phyloP scores from a whole-genome alignment of 768 basidiomycete species.

The Dioszegia crocea region DNA sequence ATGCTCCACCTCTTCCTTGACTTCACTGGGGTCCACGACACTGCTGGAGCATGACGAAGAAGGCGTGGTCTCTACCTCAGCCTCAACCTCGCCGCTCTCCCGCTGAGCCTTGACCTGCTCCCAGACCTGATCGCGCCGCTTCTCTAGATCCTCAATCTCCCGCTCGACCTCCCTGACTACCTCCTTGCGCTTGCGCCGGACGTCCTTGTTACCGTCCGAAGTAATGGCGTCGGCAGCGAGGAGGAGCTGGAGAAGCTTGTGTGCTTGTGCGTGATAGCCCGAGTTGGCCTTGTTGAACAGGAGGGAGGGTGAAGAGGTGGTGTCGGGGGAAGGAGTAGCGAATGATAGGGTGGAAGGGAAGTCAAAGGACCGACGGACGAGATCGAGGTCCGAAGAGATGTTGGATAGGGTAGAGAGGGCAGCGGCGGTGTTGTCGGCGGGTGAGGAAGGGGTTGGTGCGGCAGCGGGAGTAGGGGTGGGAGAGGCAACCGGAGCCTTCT shows the following conservation, averaged over 20 bases:
- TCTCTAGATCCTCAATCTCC: slow-evolving; percentile 55
- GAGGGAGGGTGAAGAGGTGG: slow-evolving; percentile 47
- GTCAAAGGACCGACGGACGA: slow-evolving; percentile 23
- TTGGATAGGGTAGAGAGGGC: slow-evolving; percentile 21
- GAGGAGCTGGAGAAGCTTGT: slow-evolving; percentile 63
- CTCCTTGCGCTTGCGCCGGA: slow-evolving; percentile 57
- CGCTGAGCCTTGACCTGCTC: slow-evolving; percentile 21
- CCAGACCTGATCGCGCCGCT: slow-evolving; percentile 33
- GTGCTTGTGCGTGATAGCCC: slow-evolving; percentile 61
- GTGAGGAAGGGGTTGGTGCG: not conserved
- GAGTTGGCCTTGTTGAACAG: slow-evolving; percentile 63
- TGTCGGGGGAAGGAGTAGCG: slow-evolving; percentile 14
- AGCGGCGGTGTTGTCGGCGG: slow-evolving; percentile 7
- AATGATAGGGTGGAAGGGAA: slow-evolving; percentile 36
- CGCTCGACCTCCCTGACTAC: slow-evolving; percentile 61
- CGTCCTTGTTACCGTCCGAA: slow-evolving; percentile 58
- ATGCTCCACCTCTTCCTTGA: slow-evolving; percentile 16
- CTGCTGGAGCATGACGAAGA: slow-evolving; percentile 12
- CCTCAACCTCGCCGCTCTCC: slow-evolving; percentile 28
- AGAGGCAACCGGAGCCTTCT: slow-evolving; percentile 10
- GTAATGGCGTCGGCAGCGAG: slow-evolving; percentile 65
- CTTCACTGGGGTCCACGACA: slow-evolving; percentile 21
- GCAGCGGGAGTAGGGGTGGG: slow-evolving; percentile 13
- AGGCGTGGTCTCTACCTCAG: slow-evolving; percentile 17
- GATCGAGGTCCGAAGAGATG: slow-evolving; percentile 27